Conservation (phyloP, 208 protist genomes). For the Phytomonas francai region DNA sequence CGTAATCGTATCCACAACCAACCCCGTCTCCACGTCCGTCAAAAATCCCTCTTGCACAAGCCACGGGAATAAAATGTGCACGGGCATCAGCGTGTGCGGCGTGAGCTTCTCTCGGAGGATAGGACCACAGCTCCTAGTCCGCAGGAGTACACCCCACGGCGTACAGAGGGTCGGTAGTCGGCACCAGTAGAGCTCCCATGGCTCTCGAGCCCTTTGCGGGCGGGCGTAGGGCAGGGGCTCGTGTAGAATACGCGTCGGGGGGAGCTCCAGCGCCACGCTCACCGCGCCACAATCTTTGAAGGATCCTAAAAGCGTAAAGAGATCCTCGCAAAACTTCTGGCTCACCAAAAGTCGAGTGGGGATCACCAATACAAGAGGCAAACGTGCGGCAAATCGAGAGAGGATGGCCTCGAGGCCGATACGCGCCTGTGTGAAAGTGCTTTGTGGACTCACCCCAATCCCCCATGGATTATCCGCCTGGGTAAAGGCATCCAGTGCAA, state of each 20-base stretch:
- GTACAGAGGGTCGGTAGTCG: constrained; percentile 27
- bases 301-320: constrained; percentile 17
- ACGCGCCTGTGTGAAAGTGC: constrained; percentile 2
- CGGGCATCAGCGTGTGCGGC: constrained; percentile 30
- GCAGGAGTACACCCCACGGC: constrained; percentile 23
- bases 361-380: constrained; percentile 33
- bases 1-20: constrained; percentile 37
- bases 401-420: not conserved
- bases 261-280: constrained; percentile 38
- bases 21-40: constrained; percentile 16
- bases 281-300: constrained; percentile 8
- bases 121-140: constrained; percentile 10
- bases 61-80: constrained; percentile 56
- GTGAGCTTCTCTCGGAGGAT: constrained; percentile 17
- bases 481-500: not conserved
- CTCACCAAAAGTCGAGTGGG: constrained; percentile 53
- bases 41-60: constrained; percentile 23
- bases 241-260: constrained; percentile 18
- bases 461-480: not conserved
- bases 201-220: not conserved
- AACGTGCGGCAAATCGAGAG: not conserved
- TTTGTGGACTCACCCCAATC: not conserved
- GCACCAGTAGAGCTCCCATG: constrained; percentile 17
- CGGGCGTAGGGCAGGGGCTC: not conserved
- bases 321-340: constrained; percentile 32